These are phyloP conservation scores for Yarrowia galli DNA, from an alignment of 1,139 yeast species.

Conservation along the genomic window DNA sequence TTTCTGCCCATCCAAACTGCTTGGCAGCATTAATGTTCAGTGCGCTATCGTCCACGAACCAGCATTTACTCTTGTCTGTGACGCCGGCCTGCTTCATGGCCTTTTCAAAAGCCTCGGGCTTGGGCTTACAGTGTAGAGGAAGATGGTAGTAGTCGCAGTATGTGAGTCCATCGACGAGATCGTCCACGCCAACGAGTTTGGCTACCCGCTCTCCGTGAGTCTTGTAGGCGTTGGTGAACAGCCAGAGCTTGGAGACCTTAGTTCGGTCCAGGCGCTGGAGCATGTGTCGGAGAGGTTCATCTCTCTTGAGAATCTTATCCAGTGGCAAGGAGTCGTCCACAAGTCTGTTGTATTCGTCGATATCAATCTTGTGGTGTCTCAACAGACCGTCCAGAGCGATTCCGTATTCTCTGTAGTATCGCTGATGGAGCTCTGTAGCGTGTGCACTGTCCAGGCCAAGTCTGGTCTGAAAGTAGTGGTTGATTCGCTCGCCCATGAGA, in stretches of 20 bases:
- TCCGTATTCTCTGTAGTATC: constrained; percentile 86
- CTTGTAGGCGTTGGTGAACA: constrained; percentile 92
- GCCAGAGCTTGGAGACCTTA: constrained; percentile 72
- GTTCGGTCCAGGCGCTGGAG: constrained; percentile 51
- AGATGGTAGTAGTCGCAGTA: constrained; percentile 78
- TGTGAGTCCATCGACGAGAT: constrained; percentile 90
- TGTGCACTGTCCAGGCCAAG: constrained; percentile 71
- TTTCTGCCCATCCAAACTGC: constrained; percentile 53
- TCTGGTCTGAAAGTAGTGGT: constrained; percentile 73
- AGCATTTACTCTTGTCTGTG: constrained; percentile 55
- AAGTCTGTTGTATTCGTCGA: constrained; percentile 81
- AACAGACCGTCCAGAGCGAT: constrained; percentile 93
- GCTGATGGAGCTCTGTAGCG: constrained; percentile 74
- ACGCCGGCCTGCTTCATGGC: constrained; percentile 72
- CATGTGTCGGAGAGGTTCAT: constrained; percentile 51
- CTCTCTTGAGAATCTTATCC: constrained; percentile 72
- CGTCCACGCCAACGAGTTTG: constrained; percentile 82
- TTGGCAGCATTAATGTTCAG: constrained; percentile 52
- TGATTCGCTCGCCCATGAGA: constrained; percentile 86
- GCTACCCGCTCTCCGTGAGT: constrained; percentile 82
- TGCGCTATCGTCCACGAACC: constrained; percentile 85
- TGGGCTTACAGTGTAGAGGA: constrained; percentile 88
- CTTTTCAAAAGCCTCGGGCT: constrained; percentile 62
- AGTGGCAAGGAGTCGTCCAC: constrained; percentile 94
- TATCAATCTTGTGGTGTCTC: constrained; percentile 80